These are phyloP conservation scores for Tetrahymena thermophila DNA, from an alignment of 73 alveolate species.

Conservation along the genomic window DNA sequence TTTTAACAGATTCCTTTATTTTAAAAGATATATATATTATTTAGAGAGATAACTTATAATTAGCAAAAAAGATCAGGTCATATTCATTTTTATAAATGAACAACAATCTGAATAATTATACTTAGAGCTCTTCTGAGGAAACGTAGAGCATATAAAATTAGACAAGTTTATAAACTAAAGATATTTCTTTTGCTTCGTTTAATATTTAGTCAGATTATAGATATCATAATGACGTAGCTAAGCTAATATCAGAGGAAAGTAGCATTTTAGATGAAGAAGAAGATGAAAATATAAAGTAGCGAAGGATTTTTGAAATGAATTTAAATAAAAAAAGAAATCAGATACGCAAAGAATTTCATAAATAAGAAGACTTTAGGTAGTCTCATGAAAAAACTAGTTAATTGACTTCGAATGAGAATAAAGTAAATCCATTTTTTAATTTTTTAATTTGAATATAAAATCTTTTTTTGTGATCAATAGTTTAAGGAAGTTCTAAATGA, in stretches of 20 bases:
- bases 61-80: neutral
- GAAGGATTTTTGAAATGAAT: neutral
- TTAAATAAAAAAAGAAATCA: neutral
- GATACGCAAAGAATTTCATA: neutral
- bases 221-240: neutral
- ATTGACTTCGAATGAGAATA: neutral
- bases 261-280: neutral
- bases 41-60: neutral
- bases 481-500: neutral
- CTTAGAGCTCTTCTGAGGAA: neutral
- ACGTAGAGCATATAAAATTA: neutral
- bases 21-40: neutral
- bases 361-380: neutral
- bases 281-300: neutral
- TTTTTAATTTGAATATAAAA: neutral
- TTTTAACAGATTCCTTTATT: neutral
- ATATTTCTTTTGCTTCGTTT: neutral
- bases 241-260: neutral
- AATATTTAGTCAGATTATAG: neutral
- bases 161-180: neutral
- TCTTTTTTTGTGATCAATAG: neutral
- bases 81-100: neutral
- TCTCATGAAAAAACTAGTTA: neutral
- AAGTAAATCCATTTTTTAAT: neutral
- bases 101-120: neutral